phyloP scores from a whole-genome alignment of 805 yeast genomes.

The Metschnikowia cerradonensis region DNA sequence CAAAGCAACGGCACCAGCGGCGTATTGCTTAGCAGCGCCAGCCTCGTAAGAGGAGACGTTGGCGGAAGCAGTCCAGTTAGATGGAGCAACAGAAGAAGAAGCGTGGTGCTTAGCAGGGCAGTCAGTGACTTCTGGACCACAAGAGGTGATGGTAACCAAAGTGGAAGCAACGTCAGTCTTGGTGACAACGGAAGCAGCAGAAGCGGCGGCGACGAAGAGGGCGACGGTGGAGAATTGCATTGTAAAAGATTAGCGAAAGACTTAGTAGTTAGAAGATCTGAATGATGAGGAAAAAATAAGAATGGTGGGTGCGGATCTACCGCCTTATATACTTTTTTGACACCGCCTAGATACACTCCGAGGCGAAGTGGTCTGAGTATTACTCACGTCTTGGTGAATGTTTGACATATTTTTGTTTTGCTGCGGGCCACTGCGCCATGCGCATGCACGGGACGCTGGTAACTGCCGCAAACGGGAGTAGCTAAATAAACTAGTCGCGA shows the following conservation, averaged over 20 bases:
- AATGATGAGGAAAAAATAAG: slow-evolving; percentile 15
- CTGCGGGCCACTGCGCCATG: not conserved
- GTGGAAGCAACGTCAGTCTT: slow-evolving; percentile 23
- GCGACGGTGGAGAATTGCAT: slow-evolving; percentile 48
- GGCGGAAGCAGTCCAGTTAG: slow-evolving; percentile 22
- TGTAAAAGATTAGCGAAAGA: slow-evolving; percentile 21
- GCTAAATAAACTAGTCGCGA: not conserved
- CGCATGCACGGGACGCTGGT: not conserved
- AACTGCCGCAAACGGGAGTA: not conserved
- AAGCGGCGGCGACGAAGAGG: slow-evolving; percentile 30
- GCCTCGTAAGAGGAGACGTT: slow-evolving; percentile 32
- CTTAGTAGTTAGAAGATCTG: slow-evolving; percentile 25
- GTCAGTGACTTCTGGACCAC: slow-evolving; percentile 43
- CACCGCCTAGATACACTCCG: not conserved
- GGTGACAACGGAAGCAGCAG: slow-evolving; percentile 33
- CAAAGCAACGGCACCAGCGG: slow-evolving; percentile 46
- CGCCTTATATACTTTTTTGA: slow-evolving; percentile 9
- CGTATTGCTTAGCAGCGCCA: slow-evolving; percentile 33
- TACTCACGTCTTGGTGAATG: not conserved
- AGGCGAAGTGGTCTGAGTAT: not conserved
- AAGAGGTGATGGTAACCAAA: slow-evolving; percentile 45
- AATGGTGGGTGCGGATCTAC: slow-evolving; percentile 10
- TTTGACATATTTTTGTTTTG: slow-evolving; percentile 4
- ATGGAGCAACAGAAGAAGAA: slow-evolving; percentile 13
- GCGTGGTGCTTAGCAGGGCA: slow-evolving; percentile 37